A percentile compares a stretch with the other conserved stretches of the same genome.
Evolutionary conservation across 2,329 filamentous ascomycete species (phyloP).

Genomic region (Fusarium zealandicum): DNA sequence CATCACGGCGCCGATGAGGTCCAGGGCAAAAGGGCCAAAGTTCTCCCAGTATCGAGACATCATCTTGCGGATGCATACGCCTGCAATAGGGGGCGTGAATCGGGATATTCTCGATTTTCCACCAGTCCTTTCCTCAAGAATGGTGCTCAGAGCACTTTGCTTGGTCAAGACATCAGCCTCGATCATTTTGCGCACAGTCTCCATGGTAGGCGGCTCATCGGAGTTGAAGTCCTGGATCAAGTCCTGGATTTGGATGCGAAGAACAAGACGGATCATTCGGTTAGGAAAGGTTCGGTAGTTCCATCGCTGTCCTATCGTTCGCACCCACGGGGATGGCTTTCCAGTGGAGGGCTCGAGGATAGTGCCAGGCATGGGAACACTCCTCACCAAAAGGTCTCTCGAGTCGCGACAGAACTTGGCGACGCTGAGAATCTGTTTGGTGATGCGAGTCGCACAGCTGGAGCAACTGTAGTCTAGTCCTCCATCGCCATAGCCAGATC

Average conservation of each 20-base stretch:
- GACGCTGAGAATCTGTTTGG: constrained; percentile 63
- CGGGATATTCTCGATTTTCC: neutral
- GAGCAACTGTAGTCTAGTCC: constrained; percentile 60
- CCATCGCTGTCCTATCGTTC: neutral
- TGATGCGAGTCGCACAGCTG: constrained; percentile 58
- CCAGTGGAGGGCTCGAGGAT: constrained; percentile 64
- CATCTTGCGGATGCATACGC: constrained; percentile 66
- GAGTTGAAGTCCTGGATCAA: constrained; percentile 44
- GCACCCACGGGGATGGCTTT: constrained; percentile 47
- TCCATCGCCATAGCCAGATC: constrained; percentile 67
- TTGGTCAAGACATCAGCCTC: constrained; percentile 53
- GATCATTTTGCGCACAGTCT: constrained; percentile 58
- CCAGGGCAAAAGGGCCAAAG: constrained; percentile 67
- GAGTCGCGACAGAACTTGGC: constrained; percentile 66
- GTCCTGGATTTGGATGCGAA: constrained; percentile 52
- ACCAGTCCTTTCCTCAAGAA: constrained; percentile 24
- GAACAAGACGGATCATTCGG: constrained; percentile 57
- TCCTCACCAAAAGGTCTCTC: constrained; percentile 49
- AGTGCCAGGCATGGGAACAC: constrained; percentile 71
- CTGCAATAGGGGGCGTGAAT: constrained; percentile 35
- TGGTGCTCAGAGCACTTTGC: constrained; percentile 19
- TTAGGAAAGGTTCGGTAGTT: constrained; percentile 62
- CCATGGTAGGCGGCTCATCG: constrained; percentile 53
- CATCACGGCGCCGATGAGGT: constrained; percentile 70
- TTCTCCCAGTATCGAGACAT: constrained; percentile 77